These are phyloP conservation scores for Tilletia caries DNA, from an alignment of 1,284 basidiomycete species.

Conservation along the genomic window DNA sequence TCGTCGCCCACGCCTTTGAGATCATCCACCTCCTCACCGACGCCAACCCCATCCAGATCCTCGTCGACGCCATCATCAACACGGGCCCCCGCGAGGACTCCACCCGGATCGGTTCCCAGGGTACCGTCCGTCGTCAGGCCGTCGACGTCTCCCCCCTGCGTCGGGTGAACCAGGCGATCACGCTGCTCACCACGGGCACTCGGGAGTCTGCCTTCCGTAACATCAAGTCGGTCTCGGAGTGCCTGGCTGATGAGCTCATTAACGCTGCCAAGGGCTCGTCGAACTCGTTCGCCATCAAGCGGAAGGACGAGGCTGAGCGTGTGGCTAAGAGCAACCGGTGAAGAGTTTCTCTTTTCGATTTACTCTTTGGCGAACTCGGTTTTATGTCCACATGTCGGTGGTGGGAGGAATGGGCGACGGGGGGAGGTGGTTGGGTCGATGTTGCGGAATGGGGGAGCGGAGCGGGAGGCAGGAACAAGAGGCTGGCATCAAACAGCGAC, in stretches of 20 bases:
- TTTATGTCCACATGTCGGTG: neutral
- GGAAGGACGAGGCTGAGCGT: constrained; percentile 92
- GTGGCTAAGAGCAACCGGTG: constrained; percentile 99
- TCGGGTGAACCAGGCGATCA: constrained; percentile 94
- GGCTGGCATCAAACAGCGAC: too few species aligned
- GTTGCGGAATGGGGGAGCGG: too few species aligned
- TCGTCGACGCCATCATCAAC: constrained; percentile 99
- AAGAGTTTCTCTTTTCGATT: constrained; percentile 40
- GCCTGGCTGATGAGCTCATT: constrained; percentile 98
- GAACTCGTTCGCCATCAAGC: constrained; percentile 99
- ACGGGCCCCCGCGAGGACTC: constrained; percentile 99
- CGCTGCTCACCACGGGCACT: constrained; percentile 92
- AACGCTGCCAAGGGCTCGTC: constrained; percentile 99
- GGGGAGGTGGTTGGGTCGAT: too few species aligned
- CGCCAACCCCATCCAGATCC: constrained; percentile 98
- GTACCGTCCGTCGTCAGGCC: constrained; percentile 98
- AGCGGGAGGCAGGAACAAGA: too few species aligned
- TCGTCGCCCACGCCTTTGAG: constrained; percentile 99
- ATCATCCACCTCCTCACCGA: constrained; percentile 99
- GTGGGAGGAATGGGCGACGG: too few species aligned
- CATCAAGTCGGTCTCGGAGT: constrained; percentile 92
- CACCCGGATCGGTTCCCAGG: constrained; percentile 98
- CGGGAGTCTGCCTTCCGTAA: constrained; percentile 99
- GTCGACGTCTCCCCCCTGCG: constrained; percentile 99
- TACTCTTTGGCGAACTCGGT: neutral